Base-by-base conservation (phyloP, 192 early-diverging fungal genomes). In the Rhizoclosmatium globosum region DNA sequence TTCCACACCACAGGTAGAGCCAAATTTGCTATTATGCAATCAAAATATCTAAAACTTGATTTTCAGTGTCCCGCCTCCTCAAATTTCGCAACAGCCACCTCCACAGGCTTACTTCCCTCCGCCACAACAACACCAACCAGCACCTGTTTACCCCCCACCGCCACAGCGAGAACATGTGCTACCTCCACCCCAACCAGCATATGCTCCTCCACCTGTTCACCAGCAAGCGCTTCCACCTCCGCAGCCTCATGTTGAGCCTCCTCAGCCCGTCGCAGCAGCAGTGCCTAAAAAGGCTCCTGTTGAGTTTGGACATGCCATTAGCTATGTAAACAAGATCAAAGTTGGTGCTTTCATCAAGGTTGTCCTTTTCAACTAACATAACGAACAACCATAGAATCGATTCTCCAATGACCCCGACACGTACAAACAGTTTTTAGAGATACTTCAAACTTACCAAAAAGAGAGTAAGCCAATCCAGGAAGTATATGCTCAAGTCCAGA, bases 321-420 rank as follows among this genome's bases (percentile, higher is more conserved):
- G 95, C 82, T 99, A 99, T 81, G 98, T 99, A 9, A 99, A 99
- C 85, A 99, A 99, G 85, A 98, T 99, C 77, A 99, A 99, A 87
- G 92, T 93, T 85, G 42, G 78, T 15, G 73, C 65, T 57, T 61
- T 82, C 41, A 15, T 41, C 60, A 42, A 60, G 43, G 13, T 53
- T 44, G 21, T 44, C 46, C 64, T 19, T 48, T 44, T 86, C 17
- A 38, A 47, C 53, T 21, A 19, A 67, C 19, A 44, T 78, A 19
- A 67, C 58, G 47, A 46, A 53, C 47, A 69, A 68, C 68, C 38
- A 6, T 64, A 94, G 92, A 97, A 94, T 79, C 94, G 97, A 23
- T 99, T 97, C 83, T 82, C 92, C 15, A 91, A 90, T 57, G 93
- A 98, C 77, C 97, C 97, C 1, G 98, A 99, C 47, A 95, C 91